These are phyloP conservation scores for Cryptococcus wingfieldii DNA, from an alignment of 1,284 basidiomycete genomes.

Conservation along the genomic window DNA sequence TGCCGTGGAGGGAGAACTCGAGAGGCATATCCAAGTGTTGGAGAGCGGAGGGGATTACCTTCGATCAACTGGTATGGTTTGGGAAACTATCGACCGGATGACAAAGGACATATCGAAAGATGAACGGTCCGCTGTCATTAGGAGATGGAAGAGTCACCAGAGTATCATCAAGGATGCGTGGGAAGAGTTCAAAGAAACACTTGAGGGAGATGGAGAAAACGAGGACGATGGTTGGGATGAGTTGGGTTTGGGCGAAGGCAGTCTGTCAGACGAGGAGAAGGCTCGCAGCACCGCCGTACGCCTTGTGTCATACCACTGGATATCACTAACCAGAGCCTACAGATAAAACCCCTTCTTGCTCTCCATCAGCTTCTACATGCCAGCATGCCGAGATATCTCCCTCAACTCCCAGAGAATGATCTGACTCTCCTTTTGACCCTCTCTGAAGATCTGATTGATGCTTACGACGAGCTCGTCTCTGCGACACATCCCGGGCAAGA, in stretches of 20 bases:
- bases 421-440: constrained; percentile 17
- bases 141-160: constrained; percentile 30
- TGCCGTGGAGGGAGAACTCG: constrained; percentile 20
- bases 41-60: constrained; percentile 26
- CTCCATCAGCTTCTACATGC: constrained; percentile 41
- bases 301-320: background rate
- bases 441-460: constrained; percentile 19
- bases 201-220: constrained; percentile 25
- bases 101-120: constrained; percentile 17
- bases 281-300: constrained; percentile 33
- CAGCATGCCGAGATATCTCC: constrained; percentile 30
- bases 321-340: background rate
- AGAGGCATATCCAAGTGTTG: constrained; percentile 25
- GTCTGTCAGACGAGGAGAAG: constrained; percentile 24
- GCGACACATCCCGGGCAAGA: constrained; percentile 39
- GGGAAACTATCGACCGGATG: constrained; percentile 35
- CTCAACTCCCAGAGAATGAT: constrained; percentile 10
- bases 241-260: constrained; percentile 27
- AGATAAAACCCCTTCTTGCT: constrained; percentile 38
- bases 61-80: constrained; percentile 38
- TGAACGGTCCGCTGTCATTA: constrained; percentile 26
- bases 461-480: constrained; percentile 34
- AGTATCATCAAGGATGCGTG: constrained; percentile 40
- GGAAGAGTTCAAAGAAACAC: constrained; percentile 42
- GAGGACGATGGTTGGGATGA: constrained; percentile 35